Base-by-base conservation (phyloP, 78 protist genomes). In the Thecamonas trahens region DNA sequence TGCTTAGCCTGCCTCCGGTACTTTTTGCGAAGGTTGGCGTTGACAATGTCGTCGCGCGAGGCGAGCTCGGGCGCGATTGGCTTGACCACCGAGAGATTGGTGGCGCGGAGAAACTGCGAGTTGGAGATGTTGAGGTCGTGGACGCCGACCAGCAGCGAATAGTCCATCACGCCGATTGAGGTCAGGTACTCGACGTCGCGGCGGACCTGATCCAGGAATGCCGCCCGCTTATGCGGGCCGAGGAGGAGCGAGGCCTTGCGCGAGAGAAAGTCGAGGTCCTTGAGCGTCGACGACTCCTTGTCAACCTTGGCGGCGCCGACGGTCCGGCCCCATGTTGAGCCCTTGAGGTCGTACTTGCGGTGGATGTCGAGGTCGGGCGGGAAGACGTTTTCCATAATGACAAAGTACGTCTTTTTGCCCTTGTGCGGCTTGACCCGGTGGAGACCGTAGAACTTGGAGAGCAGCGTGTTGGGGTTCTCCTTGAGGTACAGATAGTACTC, bases 361-460 rank as follows among this genome's bases (percentile, higher is more conserved):
- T 67, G 61, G 29, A 87, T 78, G 2, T 40, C 28, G 22, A 2
- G 1, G 0, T 38, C 68, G 15, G 87, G 42, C n/a, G 63, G 82
- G 70, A 80, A 82, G 20, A 82, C 74, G 55, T 87, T 87, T 28
- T 29, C 38, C 91, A 87, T 87, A 17, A 87, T 61, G 29, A 82
- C 26, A 20, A 82, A 80, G 15, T 31, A 0, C 15, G 76, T 28
- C 24, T 75, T 71, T 24, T 50, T 57, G 31, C 28, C 6, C 20
- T 28, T 2, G 38, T 42, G 18, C 14, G 38, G 17, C 29, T 72
- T 67, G 7, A 82, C 37, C 26, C 78, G 31, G 32, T 69, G 72
- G 13, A 76, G 71, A 1, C 88, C 88, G 24, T 39, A 72, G 67
- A 77, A 81, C 17, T 85, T 22, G 1, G 72, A 4, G n/a, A 87